A percentile compares a stretch with the other conserved stretches of the same genome.
Evolutionary conservation across 345 rosid species (phyloP).

Genomic region (Kandelia obovata): DNA sequence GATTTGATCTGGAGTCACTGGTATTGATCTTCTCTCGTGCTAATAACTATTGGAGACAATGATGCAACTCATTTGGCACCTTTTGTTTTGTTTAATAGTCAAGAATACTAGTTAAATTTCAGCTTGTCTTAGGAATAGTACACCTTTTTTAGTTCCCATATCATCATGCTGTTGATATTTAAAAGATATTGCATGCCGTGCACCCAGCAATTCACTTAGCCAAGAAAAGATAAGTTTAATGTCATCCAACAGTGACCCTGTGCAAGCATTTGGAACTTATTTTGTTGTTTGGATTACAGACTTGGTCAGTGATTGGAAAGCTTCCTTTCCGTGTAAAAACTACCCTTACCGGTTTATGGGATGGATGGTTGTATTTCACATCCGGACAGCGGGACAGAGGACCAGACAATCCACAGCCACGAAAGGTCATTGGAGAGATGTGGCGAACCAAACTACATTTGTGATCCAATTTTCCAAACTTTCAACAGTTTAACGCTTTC

Average conservation of each 20-base stretch:
- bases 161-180: no score
- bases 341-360: slow-evolving; percentile 59
- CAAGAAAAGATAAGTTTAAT: no score
- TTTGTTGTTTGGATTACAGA: slow-evolving; percentile 38
- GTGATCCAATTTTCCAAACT: slow-evolving; percentile 9
- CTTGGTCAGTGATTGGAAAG: slow-evolving; percentile 81
- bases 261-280: no score
- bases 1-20: slow-evolving; percentile 55
- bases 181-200: no score
- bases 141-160: no score
- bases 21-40: slow-evolving; percentile 20
- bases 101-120: no score
- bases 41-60: no score
- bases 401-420: slow-evolving; percentile 75
- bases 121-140: no score
- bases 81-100: no score
- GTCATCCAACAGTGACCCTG: no score
- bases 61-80: no score
- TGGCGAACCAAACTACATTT: slow-evolving; percentile 75
- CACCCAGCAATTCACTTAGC: no score
- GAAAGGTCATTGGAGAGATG: slow-evolving; percentile 64
- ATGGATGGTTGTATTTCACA: slow-evolving; percentile 76
- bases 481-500: background rate
- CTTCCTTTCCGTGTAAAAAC: slow-evolving; percentile 80
- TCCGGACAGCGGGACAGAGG: slow-evolving; percentile 87